A percentile compares a stretch with the other conserved stretches of the same genome.
Evolutionary conservation across 352 stramenopile genomes (phyloP).

Genomic region (Globisporangium viniferum): DNA sequence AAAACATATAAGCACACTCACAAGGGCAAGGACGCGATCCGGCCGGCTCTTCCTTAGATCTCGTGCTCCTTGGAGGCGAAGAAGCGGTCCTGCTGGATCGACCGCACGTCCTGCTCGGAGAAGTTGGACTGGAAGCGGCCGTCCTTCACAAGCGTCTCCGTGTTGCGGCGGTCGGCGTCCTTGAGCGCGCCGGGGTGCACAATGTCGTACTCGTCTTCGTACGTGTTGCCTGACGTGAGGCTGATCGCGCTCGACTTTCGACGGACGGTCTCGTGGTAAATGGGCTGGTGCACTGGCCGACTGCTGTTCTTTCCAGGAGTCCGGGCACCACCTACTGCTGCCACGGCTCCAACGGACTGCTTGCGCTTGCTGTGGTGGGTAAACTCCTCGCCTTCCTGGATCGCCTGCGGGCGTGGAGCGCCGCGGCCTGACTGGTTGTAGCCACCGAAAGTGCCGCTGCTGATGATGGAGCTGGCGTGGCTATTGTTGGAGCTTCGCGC

Average conservation of each 20-base stretch:
- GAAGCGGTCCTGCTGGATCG: conserved; percentile 23
- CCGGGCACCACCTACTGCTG: not conserved
- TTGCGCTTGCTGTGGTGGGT: conserved; percentile 10
- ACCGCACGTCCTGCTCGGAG: conserved; percentile 37
- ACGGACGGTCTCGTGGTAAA: conserved; percentile 6
- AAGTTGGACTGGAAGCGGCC: conserved; percentile 65
- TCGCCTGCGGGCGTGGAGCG: conserved; percentile 5
- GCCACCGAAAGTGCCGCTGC: not conserved
- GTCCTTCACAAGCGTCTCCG: conserved; percentile 58
- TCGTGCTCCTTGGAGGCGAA: conserved; percentile 17
- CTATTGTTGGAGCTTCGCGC: conserved; percentile 8
- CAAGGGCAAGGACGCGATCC: not conserved
- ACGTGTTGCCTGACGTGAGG: conserved; percentile 14
- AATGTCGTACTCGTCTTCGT: conserved; percentile 71
- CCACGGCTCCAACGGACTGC: not conserved
- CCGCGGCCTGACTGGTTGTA: not conserved
- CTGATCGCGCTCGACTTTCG: conserved; percentile 4
- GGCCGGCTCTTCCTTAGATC: conserved; percentile 1
- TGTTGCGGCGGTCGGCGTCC: conserved; percentile 60
- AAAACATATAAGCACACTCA: not conserved
- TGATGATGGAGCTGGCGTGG: not conserved
- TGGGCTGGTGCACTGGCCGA: conserved; percentile 9
- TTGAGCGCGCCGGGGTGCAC: conserved; percentile 55
- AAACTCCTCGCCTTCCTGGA: conserved; percentile 6
- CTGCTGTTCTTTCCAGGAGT: conserved; percentile 7